phyloP scores from a whole-genome alignment of 345 rosid species.

The Microcos paniculata region DNA sequence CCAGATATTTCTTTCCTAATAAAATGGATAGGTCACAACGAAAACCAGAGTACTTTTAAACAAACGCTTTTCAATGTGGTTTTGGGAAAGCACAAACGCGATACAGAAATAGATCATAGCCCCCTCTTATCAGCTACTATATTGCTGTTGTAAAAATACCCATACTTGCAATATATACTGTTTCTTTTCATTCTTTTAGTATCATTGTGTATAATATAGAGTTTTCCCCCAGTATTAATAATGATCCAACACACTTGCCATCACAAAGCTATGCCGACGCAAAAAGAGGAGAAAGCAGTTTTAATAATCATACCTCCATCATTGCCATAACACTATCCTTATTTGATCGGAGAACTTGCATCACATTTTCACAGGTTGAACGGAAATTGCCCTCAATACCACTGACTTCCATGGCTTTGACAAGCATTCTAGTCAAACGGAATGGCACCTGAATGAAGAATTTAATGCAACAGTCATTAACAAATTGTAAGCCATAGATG shows the following conservation, averaged over 20 bases:
- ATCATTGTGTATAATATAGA: background rate
- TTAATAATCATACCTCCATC: conserved; percentile 75
- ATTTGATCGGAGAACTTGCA: conserved; percentile 91
- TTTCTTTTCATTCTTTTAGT: background rate
- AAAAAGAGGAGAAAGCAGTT: background rate
- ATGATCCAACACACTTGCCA: background rate
- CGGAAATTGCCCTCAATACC: conserved; percentile 97
- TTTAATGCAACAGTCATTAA: conserved; percentile 3
- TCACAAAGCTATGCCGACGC: background rate
- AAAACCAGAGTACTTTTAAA: background rate
- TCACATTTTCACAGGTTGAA: conserved; percentile 91
- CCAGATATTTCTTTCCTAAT: background rate
- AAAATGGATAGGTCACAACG: background rate
- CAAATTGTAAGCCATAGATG: background rate
- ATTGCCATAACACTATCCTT: conserved; percentile 97
- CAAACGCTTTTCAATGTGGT: background rate
- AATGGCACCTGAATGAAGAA: conserved; percentile 72
- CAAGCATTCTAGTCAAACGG: conserved; percentile 99
- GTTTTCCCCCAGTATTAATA: background rate
- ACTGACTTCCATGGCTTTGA: conserved; percentile 99
- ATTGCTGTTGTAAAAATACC: background rate
- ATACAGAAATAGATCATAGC: background rate
- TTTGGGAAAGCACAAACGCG: background rate
- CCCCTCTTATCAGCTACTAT: background rate
- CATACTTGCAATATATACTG: background rate